phyloP scores from a whole-genome alignment of 345 rosid species.

The Balakata baccata region DNA sequence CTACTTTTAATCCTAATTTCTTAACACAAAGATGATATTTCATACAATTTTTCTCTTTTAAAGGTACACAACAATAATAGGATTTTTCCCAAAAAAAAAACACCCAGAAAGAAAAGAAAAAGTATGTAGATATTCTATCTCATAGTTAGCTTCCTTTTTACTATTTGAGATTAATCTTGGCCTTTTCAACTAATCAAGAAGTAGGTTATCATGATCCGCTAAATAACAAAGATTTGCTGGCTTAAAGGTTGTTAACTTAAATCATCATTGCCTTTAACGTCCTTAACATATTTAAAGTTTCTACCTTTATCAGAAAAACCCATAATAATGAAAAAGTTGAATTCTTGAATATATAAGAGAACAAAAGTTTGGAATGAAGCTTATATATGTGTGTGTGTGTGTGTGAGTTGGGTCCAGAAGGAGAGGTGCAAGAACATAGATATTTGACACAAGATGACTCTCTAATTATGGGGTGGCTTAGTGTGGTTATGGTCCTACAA shows the following conservation, averaged over 20 bases:
- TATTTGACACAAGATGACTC: slow-evolving; percentile 1
- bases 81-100: not conserved
- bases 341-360: not conserved
- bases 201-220: not conserved
- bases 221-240: not conserved
- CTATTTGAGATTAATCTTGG: not conserved
- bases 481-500: slow-evolving; percentile 40
- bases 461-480: slow-evolving; percentile 24
- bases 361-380: not conserved
- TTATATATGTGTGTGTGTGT: no score
- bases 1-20: no score
- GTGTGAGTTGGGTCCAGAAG: slow-evolving; percentile 11
- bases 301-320: not conserved
- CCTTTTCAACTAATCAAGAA: not conserved
- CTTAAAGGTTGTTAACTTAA: not conserved
- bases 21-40: no score
- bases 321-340: not conserved
- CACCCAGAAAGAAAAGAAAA: not conserved
- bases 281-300: not conserved
- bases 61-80: no score
- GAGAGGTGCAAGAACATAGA: not conserved
- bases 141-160: not conserved
- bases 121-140: not conserved
- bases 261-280: not conserved
- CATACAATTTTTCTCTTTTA: no score